These are phyloP conservation scores for Oryza brachyantha DNA, from an alignment of 176 grass and related monocot genomes.

Conservation along the genomic window DNA sequence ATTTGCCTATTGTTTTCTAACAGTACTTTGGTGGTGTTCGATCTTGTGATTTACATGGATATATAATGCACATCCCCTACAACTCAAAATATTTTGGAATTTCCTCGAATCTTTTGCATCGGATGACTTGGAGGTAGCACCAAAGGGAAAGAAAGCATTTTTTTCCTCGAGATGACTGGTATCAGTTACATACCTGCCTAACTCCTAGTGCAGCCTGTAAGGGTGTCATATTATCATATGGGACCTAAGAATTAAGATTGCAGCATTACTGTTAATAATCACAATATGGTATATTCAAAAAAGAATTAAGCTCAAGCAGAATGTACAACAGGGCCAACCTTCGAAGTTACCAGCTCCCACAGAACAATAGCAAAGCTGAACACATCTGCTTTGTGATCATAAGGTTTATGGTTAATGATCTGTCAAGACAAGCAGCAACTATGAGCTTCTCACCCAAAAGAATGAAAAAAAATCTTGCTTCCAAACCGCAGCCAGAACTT, in stretches of 20 bases:
- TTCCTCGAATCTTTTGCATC: neutral
- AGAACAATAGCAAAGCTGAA: constrained; percentile 98
- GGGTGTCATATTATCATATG: constrained; percentile 86
- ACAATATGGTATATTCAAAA: neutral
- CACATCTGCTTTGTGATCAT: constrained; percentile 91
- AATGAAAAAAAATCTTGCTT: neutral
- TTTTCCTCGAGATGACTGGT: neutral
- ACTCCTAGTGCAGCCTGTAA: constrained; percentile 96
- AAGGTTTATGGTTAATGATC: constrained; percentile 93
- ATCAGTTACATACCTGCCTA: constrained; percentile 58
- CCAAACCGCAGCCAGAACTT: neutral
- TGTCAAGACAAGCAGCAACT: constrained; percentile 34
- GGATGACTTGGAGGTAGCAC: neutral
- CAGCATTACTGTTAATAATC: constrained; percentile 18
- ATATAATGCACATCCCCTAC: neutral
- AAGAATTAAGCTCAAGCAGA: constrained; percentile 13
- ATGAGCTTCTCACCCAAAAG: constrained; percentile 2
- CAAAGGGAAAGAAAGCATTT: neutral
- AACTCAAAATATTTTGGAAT: neutral
- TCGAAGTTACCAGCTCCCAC: constrained; percentile 77
- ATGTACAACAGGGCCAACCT: constrained; percentile 48
- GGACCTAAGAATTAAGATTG: constrained; percentile 46
- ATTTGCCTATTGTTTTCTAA: no score
- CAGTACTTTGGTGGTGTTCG: neutral
- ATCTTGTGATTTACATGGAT: neutral